Conservation (phyloP, 108 stramenopile species). For the Fistulifera solaris region DNA sequence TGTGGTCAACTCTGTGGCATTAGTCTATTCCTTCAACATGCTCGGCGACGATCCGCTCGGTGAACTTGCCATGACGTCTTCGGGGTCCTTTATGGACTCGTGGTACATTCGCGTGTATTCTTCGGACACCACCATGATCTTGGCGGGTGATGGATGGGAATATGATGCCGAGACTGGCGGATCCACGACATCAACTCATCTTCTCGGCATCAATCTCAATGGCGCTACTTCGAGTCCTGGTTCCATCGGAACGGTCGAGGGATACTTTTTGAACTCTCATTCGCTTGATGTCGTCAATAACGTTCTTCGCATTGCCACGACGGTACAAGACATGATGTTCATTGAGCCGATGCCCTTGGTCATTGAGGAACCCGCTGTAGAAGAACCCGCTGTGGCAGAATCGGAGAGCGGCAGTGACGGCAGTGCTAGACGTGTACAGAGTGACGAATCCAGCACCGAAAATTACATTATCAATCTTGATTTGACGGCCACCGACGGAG, state of each 20-base stretch:
- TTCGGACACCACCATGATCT: slow-evolving; percentile 17
- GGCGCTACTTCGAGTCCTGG: slow-evolving; percentile 20
- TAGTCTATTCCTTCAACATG: slow-evolving; percentile 24
- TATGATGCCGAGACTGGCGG: slow-evolving; percentile 2
- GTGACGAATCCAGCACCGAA: slow-evolving; percentile 1
- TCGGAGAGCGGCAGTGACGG: slow-evolving; percentile 1
- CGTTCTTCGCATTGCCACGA: slow-evolving; percentile 34
- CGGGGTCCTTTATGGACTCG: slow-evolving; percentile 10
- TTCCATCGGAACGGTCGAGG: slow-evolving; percentile 25
- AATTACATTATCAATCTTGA: background rate
- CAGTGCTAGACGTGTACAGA: background rate
- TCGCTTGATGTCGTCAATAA: slow-evolving; percentile 25
- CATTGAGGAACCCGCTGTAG: too few species aligned
- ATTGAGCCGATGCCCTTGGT: too few species aligned
- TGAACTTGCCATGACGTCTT: background rate
- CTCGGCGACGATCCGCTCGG: background rate
- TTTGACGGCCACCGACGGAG: background rate
- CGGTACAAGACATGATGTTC: slow-evolving; percentile 9
- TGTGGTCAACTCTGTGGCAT: slow-evolving; percentile 13
- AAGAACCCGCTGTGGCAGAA: background rate
- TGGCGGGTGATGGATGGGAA: slow-evolving; percentile 26
- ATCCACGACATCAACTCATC: slow-evolving; percentile 18
- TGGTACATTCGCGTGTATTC: slow-evolving; percentile 29
- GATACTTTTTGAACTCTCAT: slow-evolving; percentile 35
- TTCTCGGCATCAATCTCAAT: slow-evolving; percentile 23